Evolutionary conservation across 306 rosid species (phyloP), one percentile per base, ranked within the genome.

Genomic region (Luffa aegyptiaca): DNA sequence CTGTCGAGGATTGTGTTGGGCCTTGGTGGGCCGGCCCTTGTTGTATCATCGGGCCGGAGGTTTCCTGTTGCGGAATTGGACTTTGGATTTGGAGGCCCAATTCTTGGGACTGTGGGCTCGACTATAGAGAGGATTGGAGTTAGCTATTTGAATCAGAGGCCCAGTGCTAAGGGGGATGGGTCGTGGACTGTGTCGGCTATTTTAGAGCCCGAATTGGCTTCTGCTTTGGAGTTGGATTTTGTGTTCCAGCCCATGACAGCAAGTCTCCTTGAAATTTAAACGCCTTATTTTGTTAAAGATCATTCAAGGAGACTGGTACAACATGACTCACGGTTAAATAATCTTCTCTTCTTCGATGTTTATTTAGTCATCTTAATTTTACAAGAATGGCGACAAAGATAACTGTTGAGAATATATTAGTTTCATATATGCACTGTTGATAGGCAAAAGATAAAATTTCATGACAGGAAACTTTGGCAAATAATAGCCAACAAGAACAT

Each of bases 121-220:
- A 87, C 88, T 3, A 58, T 91, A 11, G 86, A 86, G 75, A 86
- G 65, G 70, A 84, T 88, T 26, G 97, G 98, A 36, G 97, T 92
- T 84, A 93, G 90, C 79, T 92, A 90, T 78, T 79, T 94, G 90
- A 94, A 94, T 78, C 98, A 94, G 64, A 91, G 98, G 86, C 87
- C 82, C 16, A 90, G 95, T 86, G 96, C 89, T 8, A 81, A 65
- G 44, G 92, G 87, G 48, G 89, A 91, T 86, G 97, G 97, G 39
- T 91, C 97, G 0, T 90, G 97, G 98, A 92, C 90, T 2, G 85
- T 94, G 26, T 92, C 98, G 18, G 93, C 97, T 61, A 94, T 94
- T 78, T 56, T 94, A 36, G 93, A 97, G 95, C 97, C 98, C 4
- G 81, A 88, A 79, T 75, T 94, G 2, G 97, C 87, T 2, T 88